Evolutionary conservation across 139 green algal species (phyloP).

Genomic region (Picochlorum sp.): DNA sequence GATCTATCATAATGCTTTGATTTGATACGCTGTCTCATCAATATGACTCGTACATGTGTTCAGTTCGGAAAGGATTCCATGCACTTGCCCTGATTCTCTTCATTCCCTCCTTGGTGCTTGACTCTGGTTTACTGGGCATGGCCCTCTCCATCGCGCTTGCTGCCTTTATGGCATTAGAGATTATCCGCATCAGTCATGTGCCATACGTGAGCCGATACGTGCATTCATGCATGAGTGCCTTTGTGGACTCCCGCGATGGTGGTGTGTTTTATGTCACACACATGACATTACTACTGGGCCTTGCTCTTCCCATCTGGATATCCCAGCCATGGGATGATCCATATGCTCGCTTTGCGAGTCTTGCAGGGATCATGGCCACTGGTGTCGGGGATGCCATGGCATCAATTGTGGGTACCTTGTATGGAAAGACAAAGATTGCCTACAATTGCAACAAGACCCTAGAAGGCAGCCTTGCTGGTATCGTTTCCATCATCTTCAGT

Average conservation of each 20-base stretch:
- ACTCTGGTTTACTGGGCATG: slow-evolving; percentile 52
- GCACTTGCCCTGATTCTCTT: slow-evolving; percentile 64
- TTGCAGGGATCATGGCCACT: slow-evolving; percentile 40
- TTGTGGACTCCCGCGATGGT: slow-evolving; percentile 58
- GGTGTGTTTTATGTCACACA: slow-evolving; percentile 59
- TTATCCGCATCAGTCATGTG: slow-evolving; percentile 22
- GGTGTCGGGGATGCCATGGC: slow-evolving; percentile 39
- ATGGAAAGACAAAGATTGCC: slow-evolving; percentile 28
- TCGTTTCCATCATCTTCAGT: slow-evolving; percentile 31
- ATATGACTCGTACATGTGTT: background rate
- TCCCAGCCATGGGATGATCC: background rate
- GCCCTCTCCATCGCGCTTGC: slow-evolving; percentile 43
- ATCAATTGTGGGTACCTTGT: slow-evolving; percentile 37
- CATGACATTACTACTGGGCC: slow-evolving; percentile 66
- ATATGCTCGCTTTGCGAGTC: slow-evolving; percentile 6
- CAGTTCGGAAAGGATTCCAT: slow-evolving; percentile 69
- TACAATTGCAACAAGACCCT: slow-evolving; percentile 51
- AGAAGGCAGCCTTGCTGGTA: slow-evolving; percentile 56
- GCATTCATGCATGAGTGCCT: slow-evolving; percentile 52
- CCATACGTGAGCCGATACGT: slow-evolving; percentile 27
- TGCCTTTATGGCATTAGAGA: slow-evolving; percentile 40
- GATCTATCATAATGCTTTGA: too few relatives aligned
- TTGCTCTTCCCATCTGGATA: slow-evolving; percentile 64
- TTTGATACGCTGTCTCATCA: too few relatives aligned
- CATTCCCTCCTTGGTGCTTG: slow-evolving; percentile 46